These are phyloP conservation scores for Mycena haematopus DNA, from an alignment of 768 basidiomycete genomes.

Conservation along the genomic window DNA sequence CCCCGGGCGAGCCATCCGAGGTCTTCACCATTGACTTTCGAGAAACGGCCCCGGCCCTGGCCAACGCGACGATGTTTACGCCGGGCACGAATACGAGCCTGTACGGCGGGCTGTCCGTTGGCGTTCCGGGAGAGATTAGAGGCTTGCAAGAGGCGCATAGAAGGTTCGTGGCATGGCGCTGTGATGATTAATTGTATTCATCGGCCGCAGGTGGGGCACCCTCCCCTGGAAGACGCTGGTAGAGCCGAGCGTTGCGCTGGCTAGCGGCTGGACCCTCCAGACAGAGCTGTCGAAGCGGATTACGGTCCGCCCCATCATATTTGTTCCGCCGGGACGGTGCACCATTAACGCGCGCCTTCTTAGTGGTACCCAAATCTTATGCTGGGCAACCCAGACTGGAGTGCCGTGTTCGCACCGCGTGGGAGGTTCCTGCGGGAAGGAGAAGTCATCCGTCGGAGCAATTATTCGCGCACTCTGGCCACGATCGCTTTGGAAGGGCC, in stretches of 20 bases:
- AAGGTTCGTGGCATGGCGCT: conserved; percentile 82
- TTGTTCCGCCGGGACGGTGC: neutral
- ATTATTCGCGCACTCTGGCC: conserved; percentile 79
- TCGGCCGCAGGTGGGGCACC: conserved; percentile 82
- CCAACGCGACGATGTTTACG: conserved; percentile 81
- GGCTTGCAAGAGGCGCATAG: conserved; percentile 86
- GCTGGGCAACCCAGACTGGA: conserved; percentile 76
- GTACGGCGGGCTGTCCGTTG: conserved; percentile 87
- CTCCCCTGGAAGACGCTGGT: conserved; percentile 83
- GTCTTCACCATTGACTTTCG: conserved; percentile 86
- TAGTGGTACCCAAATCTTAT: conserved; percentile 61
- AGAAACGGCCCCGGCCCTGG: conserved; percentile 78
- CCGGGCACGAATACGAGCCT: conserved; percentile 56
- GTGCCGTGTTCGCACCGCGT: conserved; percentile 79
- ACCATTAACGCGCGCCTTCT: neutral
- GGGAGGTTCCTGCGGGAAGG: conserved; percentile 78
- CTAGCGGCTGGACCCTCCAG: conserved; percentile 81
- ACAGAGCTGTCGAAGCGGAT: conserved; percentile 78
- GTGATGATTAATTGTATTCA: conserved; percentile 52
- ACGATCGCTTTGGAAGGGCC: conserved; percentile 79
- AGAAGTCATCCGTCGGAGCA: conserved; percentile 71
- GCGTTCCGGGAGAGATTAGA: conserved; percentile 88
- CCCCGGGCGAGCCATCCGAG: conserved; percentile 52
- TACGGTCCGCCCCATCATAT: conserved; percentile 50
- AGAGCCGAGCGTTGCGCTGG: conserved; percentile 75